Base-by-base conservation (phyloP, 1,284 basidiomycete species). In the Xanthoconium separans region DNA sequence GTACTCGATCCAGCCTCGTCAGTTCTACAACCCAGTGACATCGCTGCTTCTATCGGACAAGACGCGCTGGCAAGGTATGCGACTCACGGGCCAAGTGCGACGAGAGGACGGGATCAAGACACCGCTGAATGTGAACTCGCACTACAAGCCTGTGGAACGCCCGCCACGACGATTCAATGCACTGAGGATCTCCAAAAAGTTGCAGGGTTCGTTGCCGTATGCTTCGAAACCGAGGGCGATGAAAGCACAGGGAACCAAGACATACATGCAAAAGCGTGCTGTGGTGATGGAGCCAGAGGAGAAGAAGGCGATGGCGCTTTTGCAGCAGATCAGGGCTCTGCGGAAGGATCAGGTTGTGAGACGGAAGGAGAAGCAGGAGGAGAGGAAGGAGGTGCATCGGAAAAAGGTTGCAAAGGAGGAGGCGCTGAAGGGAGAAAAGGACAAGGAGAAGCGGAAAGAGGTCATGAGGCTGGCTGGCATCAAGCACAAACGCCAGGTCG, bases 21-120 rank as follows among this genome's bases (percentile, higher is more conserved):
- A 93, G 72, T 95, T 93, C 72, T 99, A 98, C 78, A 98, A 97
- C 68, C 93, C 97, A 1, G 94, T 99, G 56, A 96, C 93, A 0
- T 96, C 93, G 1, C 79, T 98, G 10, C 79, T 99, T 0, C 77
- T 94, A 8, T 83, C 87, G 24, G 81, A 93, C 70, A 94, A 95
- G 73, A 73, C 75, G 16, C 71, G 74, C 36, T 97, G 95, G 93
- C 73, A 81, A 40, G 96, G 95, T 2, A 99, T 99, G 96, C 87
- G 97, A 34, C 80, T 98, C 36, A 98, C 95, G 0, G 96, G 97
- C 33, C 86, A 95, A 69, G 87, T 99, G 22, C 83, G 97, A 15
- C 81, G 87, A 22, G 93, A 94, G 18, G 81, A 95, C 64, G 85
- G 84, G 3, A 65, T 96, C 44, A 91, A 92, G 68, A 93, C 95